These are phyloP conservation scores for Tricholoma bakamatsutake DNA, from an alignment of 768 basidiomycete genomes.

Conservation along the genomic window DNA sequence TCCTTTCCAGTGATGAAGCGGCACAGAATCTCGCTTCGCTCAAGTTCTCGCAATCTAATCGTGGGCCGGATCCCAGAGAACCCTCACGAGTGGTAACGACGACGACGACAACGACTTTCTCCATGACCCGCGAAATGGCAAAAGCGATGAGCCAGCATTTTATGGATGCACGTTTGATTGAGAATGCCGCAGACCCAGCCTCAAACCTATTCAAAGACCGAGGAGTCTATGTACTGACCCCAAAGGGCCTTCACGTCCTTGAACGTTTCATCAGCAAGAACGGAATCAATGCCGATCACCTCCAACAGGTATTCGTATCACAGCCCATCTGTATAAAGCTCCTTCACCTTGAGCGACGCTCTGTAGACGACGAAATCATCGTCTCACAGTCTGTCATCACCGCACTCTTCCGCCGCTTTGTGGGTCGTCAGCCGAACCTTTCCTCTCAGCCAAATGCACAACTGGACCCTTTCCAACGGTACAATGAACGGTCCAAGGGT, in stretches of 20 bases:
- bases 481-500: constrained; percentile 75
- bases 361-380: constrained; percentile 95
- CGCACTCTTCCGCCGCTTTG: constrained; percentile 92
- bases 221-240: constrained; percentile 91
- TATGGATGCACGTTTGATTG: constrained; percentile 97
- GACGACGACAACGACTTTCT: constrained; percentile 98
- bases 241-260: constrained; percentile 96
- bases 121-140: constrained; percentile 99
- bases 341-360: constrained; percentile 90
- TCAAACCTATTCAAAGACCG: constrained; percentile 96
- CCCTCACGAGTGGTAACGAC: constrained; percentile 97
- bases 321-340: constrained; percentile 98
- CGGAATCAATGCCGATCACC: constrained; percentile 92
- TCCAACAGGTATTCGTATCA: constrained; percentile 81
- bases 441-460: constrained; percentile 39
- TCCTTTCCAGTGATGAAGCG: constrained; percentile 78
- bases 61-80: constrained; percentile 97
- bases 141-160: constrained; percentile 99
- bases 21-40: constrained; percentile 88
- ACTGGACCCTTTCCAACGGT: constrained; percentile 61
- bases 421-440: constrained; percentile 83
- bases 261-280: constrained; percentile 99
- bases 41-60: constrained; percentile 98
- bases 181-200: constrained; percentile 88
- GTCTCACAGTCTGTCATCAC: constrained; percentile 92